A percentile compares a stretch with the other conserved stretches of the same genome.
Evolutionary conservation across 352 stramenopile species (phyloP).

Genomic region (Globisporangium barbulae): DNA sequence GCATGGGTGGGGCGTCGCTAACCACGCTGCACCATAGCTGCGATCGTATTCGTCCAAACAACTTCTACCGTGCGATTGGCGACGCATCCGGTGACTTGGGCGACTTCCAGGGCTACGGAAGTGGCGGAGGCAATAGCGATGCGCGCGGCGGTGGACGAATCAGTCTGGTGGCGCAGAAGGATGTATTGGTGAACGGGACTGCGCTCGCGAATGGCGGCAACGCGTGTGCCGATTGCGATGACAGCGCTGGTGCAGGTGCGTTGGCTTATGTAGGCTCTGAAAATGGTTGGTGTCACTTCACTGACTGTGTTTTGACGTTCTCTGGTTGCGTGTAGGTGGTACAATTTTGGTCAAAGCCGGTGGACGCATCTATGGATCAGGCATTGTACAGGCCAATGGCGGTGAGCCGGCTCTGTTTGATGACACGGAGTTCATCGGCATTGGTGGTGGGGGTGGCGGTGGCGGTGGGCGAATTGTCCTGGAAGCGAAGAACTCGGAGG

Average conservation of each 20-base stretch:
- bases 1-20: slow-evolving; percentile 69
- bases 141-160: slow-evolving; percentile 67
- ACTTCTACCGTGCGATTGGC: slow-evolving; percentile 65
- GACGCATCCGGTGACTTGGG: slow-evolving; percentile 42
- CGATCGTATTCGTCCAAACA: slow-evolving; percentile 48
- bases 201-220: slow-evolving; percentile 64
- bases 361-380: slow-evolving; percentile 37
- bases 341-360: slow-evolving; percentile 41
- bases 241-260: slow-evolving; percentile 57
- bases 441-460: slow-evolving; percentile 48
- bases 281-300: not conserved
- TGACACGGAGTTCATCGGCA: slow-evolving; percentile 17
- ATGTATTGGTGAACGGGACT: slow-evolving; percentile 59
- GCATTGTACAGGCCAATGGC: slow-evolving; percentile 47
- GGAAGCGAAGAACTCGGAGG: slow-evolving; percentile 35
- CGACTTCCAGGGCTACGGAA: slow-evolving; percentile 84
- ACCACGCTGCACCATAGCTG: slow-evolving; percentile 33
- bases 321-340: slow-evolving; percentile 25
- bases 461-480: slow-evolving; percentile 58
- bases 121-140: slow-evolving; percentile 59
- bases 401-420: slow-evolving; percentile 42
- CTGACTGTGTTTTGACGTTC: not conserved
- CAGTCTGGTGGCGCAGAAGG: slow-evolving; percentile 28
- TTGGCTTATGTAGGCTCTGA: not conserved
- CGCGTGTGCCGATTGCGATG: slow-evolving; percentile 44